A percentile compares a stretch with the other conserved stretches of the same genome.
phyloP scores from a whole-genome alignment of 371 early-diverging fungal species.

The Dipsacomyces acuminosporus region DNA sequence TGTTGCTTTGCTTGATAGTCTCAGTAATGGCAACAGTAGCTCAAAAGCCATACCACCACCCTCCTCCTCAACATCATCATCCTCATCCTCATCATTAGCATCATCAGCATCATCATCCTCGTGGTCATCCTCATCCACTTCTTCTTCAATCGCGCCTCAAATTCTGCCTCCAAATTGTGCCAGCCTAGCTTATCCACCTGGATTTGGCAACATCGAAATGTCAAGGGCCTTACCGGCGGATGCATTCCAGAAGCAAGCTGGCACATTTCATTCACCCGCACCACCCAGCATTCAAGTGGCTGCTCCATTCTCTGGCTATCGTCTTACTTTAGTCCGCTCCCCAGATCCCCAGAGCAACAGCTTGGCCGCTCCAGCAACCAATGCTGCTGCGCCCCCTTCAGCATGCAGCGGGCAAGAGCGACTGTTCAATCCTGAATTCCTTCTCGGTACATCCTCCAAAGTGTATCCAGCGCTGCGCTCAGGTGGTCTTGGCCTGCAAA shows the following conservation, averaged over 20 bases:
- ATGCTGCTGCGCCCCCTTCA: no score
- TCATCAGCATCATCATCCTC: background rate
- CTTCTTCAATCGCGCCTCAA: slow-evolving; percentile 1
- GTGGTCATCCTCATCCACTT: background rate
- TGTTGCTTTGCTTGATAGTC: slow-evolving; percentile 38
- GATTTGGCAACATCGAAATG: background rate
- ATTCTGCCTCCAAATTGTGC: background rate
- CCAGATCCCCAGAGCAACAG: slow-evolving; percentile 3
- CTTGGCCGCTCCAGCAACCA: no score
- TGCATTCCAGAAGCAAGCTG: background rate
- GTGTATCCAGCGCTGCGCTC: slow-evolving; percentile 20
- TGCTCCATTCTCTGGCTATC: slow-evolving; percentile 22
- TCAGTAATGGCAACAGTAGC: slow-evolving; percentile 26
- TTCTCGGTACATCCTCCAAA: background rate
- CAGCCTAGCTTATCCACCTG: background rate
- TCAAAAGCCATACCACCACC: no score
- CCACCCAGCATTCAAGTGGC: background rate
- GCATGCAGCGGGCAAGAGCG: background rate
- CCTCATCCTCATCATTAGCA: slow-evolving; percentile 6
- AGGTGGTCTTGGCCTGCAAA: background rate
- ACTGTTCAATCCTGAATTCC: background rate
- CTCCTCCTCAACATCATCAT: background rate
- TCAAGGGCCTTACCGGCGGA: background rate
- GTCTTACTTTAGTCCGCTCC: slow-evolving; percentile 3
- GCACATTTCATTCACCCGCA: background rate